phyloP scores from a whole-genome alignment of 1,284 basidiomycete species.

The Sparassis latifolia region DNA sequence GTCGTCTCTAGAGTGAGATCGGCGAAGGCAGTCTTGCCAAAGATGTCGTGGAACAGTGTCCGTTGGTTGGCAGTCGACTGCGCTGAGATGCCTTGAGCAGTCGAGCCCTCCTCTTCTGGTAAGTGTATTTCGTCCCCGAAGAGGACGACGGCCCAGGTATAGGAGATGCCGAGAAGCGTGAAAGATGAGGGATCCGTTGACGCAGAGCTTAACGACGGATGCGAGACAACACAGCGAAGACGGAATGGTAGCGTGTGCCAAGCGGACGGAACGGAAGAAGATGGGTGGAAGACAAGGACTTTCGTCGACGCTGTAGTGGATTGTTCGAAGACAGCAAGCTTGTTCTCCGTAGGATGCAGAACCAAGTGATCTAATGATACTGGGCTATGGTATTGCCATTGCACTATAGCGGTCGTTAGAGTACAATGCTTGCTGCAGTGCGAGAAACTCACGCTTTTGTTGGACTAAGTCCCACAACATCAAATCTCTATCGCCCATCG shows the following conservation, averaged over 20 bases:
- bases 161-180: conserved; percentile 60
- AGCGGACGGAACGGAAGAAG: conserved; percentile 37
- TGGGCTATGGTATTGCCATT: conserved; percentile 46
- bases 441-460: conserved; percentile 50
- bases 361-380: conserved; percentile 38
- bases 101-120: conserved; percentile 34
- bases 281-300: conserved; percentile 42
- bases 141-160: conserved; percentile 54
- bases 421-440: not conserved
- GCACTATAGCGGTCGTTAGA: conserved; percentile 33
- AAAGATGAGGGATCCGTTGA: conserved; percentile 30
- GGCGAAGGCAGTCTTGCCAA: conserved; percentile 61
- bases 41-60: conserved; percentile 82
- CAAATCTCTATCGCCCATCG: conserved; percentile 46
- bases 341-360: conserved; percentile 49
- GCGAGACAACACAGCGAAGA: conserved; percentile 42
- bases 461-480: conserved; percentile 79
- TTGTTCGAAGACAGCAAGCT: conserved; percentile 50
- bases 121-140: conserved; percentile 51
- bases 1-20: conserved; percentile 20
- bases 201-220: conserved; percentile 29
- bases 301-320: conserved; percentile 29
- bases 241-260: conserved; percentile 51
- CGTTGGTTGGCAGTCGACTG: conserved; percentile 30
- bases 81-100: conserved; percentile 37